A percentile compares a stretch with the other conserved stretches of the same genome.
Evolutionary conservation across 2,329 filamentous ascomycete species (phyloP).

Genomic region (Pseudogymnoascus sp.): DNA sequence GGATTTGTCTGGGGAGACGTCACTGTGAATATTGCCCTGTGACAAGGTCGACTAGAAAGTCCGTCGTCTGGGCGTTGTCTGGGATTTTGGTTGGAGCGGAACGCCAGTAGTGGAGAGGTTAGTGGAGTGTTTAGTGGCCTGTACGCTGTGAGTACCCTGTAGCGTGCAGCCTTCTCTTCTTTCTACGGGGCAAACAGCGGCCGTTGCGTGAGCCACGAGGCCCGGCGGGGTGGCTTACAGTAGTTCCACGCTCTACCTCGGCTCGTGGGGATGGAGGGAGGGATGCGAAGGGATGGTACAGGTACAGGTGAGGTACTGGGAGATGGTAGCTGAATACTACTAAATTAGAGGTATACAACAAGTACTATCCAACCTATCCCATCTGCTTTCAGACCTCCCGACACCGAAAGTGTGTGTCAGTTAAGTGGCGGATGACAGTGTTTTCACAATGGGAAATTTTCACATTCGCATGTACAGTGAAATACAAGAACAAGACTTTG

Average conservation of each 20-base stretch:
- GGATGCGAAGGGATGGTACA: background rate
- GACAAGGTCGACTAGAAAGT: background rate
- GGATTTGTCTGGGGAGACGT: background rate
- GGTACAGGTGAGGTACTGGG: background rate
- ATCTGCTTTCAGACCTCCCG: background rate
- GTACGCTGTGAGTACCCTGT: background rate
- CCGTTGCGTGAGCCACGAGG: background rate
- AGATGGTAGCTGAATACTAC: background rate
- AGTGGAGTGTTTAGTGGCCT: too few species aligned
- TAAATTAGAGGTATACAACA: background rate
- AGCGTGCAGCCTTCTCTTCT: background rate
- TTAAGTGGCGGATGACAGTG: background rate
- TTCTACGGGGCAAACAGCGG: background rate
- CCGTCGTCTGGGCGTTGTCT: background rate
- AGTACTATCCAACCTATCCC: background rate
- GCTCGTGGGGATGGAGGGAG: background rate
- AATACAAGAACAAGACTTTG: background rate
- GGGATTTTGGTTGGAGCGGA: background rate
- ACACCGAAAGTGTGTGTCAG: background rate
- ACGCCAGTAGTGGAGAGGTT: background rate
- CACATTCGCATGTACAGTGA: background rate
- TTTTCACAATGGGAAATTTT: background rate
- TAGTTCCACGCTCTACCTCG: conserved; percentile 1
- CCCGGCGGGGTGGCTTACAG: background rate
- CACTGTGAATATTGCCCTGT: background rate